A percentile compares a stretch with the other conserved stretches of the same genome.
These are phyloP conservation scores for Kuraishia hungarica DNA, from an alignment of 805 yeast genomes.

Conservation along the genomic window DNA sequence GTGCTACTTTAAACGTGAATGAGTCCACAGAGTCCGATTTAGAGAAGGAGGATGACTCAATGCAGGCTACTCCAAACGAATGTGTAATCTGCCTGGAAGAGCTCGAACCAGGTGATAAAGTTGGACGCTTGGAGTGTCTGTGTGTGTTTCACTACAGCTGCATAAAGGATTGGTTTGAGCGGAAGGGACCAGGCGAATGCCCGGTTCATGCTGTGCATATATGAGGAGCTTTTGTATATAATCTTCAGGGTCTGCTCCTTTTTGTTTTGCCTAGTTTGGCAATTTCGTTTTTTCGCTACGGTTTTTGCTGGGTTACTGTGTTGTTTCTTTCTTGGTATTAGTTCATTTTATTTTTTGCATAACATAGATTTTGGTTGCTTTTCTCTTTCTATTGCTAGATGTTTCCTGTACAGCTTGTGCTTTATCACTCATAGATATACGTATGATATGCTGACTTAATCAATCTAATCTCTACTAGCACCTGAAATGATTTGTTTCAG, in stretches of 20 bases:
- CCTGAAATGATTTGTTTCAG: background rate
- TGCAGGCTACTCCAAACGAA: slow-evolving; percentile 45
- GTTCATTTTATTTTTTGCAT: background rate
- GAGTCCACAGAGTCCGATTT: slow-evolving; percentile 2
- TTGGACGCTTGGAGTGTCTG: slow-evolving; percentile 87
- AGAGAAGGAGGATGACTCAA: slow-evolving; percentile 11
- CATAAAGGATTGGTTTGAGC: slow-evolving; percentile 84
- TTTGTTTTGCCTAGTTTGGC: background rate
- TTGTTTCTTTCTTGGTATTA: background rate
- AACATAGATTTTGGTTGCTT: background rate
- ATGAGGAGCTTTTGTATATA: background rate
- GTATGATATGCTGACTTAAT: too few relatives aligned
- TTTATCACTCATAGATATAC: too few relatives aligned
- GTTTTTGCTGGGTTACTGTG: background rate
- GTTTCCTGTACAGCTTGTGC: too few relatives aligned
- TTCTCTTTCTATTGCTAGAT: too few relatives aligned
- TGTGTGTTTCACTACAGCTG: slow-evolving; percentile 92
- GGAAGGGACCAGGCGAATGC: slow-evolving; percentile 79
- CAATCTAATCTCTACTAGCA: too few relatives aligned
- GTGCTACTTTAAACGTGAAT: slow-evolving; percentile 1
- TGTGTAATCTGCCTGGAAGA: slow-evolving; percentile 95
- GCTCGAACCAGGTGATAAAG: slow-evolving; percentile 74
- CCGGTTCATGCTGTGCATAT: slow-evolving; percentile 59
- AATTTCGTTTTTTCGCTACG: background rate
- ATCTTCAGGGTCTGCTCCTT: background rate